Evolutionary conservation across 768 basidiomycete species (phyloP), one percentile per base, ranked within the genome.

Genomic region (Russula brevipes): DNA sequence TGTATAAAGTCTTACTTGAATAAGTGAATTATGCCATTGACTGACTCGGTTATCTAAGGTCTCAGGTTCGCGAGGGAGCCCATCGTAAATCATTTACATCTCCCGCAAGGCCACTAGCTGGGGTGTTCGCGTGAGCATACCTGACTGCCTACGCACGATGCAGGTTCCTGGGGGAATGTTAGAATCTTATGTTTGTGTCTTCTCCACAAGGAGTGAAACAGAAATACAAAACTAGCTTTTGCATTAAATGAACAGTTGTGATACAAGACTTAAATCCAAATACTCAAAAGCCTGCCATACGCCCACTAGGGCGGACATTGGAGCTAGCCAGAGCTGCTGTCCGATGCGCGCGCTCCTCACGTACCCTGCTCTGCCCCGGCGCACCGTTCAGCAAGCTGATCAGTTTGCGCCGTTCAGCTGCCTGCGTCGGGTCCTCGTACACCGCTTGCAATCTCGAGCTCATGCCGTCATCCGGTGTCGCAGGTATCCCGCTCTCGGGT

Each of bases 401-500:
- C 39, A 67, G 56, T 50, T 66, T 61, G 30, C 60, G 59, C 44
- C 63, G 57, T 44, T 66, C 66, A 31, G 65, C 65, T 17, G 56
- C 59, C 54, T 67, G 66, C 31, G 54, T 58, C 12, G 66, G 66
- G 54, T 67, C 66, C 50, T 67, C 66, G 16, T 67, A 67, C n/a
- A 64, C 62, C 31, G 57, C 62, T 62, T 55, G 65, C 56, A 61
- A 52, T 31, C 65, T 53, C 10, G 64, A 49, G 49, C 57, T 62
- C 60, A 10, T 67, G 19, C 55, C 38, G 17, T 66, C 49, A 16
- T 58, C 53, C 17, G 24, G 31, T 44, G 30, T n/a, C 16, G 44
- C 50, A 50, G 31, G 42, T 41, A 35, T 55, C 14, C 44, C 53
- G 19, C 49, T 62, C 24, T 58, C 62, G 31, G 52, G 45, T 39